phyloP scores from a whole-genome alignment of 2,329 filamentous ascomycete species.

The Dendryphion nanum region DNA sequence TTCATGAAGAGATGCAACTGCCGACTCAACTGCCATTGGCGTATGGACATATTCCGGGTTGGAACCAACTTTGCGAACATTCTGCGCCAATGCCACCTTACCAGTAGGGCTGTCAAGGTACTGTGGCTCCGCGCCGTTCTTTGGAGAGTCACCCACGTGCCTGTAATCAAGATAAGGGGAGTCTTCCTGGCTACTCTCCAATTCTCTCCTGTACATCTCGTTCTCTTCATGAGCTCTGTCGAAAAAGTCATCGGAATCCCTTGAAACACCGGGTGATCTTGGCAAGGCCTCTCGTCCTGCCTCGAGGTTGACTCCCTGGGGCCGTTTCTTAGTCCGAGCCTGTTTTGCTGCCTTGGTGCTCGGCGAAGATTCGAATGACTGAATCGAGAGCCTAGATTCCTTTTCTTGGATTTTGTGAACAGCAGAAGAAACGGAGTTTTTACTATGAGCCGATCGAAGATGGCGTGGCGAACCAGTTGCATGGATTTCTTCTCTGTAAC shows the following conservation, averaged over 20 bases:
- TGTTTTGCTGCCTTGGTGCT: constrained; percentile 59
- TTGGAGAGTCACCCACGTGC: constrained; percentile 51
- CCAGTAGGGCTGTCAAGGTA: constrained; percentile 52
- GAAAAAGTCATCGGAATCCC: constrained; percentile 51
- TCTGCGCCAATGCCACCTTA: constrained; percentile 61
- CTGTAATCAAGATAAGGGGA: constrained; percentile 53
- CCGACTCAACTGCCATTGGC: constrained; percentile 75
- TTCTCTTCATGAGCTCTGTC: constrained; percentile 59
- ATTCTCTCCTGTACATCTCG: constrained; percentile 51
- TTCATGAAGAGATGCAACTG: constrained; percentile 84
- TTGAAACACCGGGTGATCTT: constrained; percentile 26
- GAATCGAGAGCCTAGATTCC: constrained; percentile 58
- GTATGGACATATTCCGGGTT: constrained; percentile 77
- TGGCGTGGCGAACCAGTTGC: constrained; percentile 41
- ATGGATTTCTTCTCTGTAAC: constrained; percentile 52
- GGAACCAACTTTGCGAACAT: constrained; percentile 67
- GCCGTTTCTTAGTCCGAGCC: constrained; percentile 54
- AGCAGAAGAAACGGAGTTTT: constrained; percentile 58
- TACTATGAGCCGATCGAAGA: constrained; percentile 46
- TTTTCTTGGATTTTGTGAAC: constrained; percentile 56
- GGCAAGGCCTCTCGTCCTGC: constrained; percentile 49
- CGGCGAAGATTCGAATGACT: constrained; percentile 57
- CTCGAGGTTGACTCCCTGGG: constrained; percentile 53
- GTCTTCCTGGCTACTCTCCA: constrained; percentile 48
- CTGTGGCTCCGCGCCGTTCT: constrained; percentile 55